These are phyloP conservation scores for Rhododendron griersonianum DNA, from an alignment of 148 eudicot genomes.

Conservation along the genomic window DNA sequence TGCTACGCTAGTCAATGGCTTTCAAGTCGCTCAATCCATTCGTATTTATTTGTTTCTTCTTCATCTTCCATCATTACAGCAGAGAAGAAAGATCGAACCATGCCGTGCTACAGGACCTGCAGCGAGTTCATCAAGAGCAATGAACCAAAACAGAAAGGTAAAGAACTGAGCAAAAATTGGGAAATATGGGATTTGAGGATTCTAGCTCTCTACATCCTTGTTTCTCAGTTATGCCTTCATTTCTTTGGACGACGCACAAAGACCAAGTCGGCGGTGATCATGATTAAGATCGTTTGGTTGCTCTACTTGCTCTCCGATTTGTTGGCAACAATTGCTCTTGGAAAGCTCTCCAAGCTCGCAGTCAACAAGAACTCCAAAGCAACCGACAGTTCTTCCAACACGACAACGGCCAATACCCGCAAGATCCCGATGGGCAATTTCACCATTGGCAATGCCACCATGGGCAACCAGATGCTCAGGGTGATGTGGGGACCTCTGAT, in stretches of 20 bases:
- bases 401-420: too few species aligned
- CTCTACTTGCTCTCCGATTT: neutral
- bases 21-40: too few species aligned
- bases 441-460: too few species aligned
- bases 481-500: neutral
- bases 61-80: too few species aligned
- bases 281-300: neutral
- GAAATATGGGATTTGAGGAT: neutral
- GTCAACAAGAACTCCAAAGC: neutral
- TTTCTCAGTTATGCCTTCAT: neutral
- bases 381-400: too few species aligned
- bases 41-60: too few species aligned
- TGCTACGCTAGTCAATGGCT: too few species aligned
- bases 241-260: neutral
- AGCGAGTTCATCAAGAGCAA: too few species aligned
- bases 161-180: neutral
- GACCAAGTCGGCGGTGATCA: neutral
- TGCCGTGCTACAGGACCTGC: too few species aligned
- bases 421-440: too few species aligned
- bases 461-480: neutral
- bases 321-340: neutral
- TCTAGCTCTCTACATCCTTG: neutral
- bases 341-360: slow-evolving; percentile 6
- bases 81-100: too few species aligned
- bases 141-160: too few species aligned